Evolutionary conservation across 495 filamentous ascomycete species (phyloP), one percentile per base, ranked within the genome.

Genomic region (Xylaria longipes): DNA sequence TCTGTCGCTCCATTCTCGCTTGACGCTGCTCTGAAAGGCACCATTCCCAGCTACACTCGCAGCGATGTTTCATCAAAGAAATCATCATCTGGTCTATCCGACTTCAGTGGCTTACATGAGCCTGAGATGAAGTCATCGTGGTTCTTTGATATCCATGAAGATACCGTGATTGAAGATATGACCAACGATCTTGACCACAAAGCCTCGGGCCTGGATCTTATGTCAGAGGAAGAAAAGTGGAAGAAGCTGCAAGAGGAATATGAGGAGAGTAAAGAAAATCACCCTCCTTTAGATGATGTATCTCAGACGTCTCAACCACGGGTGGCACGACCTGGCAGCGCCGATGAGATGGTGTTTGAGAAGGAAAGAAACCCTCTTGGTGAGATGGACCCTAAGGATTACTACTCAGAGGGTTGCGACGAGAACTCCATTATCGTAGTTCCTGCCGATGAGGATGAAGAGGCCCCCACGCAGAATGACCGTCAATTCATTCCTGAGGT

Each of bases 111-210:
- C 71, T 75, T 74, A 67, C 71, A 71, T 52, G 80, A 85, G 54
- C 69, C 86, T 15, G 85, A 87, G 63, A 79, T 83, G 56, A 89
- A 87, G 31, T 88, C 89, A 29, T 87, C 87, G 20, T 98, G 95
- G 95, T 91, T 91, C 83, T 98, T 98, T 79, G 90, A 94, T 52
- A 98, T 99, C 80, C 90, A 99, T 76, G 95, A 97, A 78, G 96
- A 99, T 80, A 93, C 93, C 0, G 88, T 89, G 39, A 92, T 97
- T 74, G 93, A 99, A 74, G 90, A 95, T 75, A 91, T 94, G 80
- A 91, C 93, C 65, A 98, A 97, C 77, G 82, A 97, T 4, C 92
- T 98, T 85, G 91, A 97, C 77, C 95, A 98, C 82, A 92, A 90
- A 39, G 93, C 96, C 27, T 88, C 90, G 75, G 91, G 91, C 0